These are phyloP conservation scores for Elaeis guineensis DNA, from an alignment of 176 grass and related monocot species.

Conservation along the genomic window DNA sequence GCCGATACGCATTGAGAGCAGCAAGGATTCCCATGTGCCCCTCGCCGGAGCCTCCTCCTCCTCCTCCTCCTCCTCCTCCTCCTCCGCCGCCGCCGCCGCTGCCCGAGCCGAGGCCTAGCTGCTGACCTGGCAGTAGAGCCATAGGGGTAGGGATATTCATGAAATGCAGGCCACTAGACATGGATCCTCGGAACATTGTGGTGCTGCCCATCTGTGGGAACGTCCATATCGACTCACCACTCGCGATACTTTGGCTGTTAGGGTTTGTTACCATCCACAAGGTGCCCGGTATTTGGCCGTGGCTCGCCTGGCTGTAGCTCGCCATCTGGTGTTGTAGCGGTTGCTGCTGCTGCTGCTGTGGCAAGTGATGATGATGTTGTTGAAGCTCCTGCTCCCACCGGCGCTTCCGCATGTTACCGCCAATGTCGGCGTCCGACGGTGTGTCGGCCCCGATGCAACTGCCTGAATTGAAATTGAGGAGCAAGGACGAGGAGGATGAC, in stretches of 20 bases:
- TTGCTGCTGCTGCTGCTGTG: neutral
- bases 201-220: slow-evolving; percentile 16
- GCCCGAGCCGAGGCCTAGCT: slow-evolving; percentile 55
- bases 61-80: slow-evolving; percentile 6
- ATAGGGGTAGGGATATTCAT: slow-evolving; percentile 93
- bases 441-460: slow-evolving; percentile 8
- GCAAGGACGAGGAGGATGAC: slow-evolving; percentile 13
- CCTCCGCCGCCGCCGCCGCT: slow-evolving; percentile 9
- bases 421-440: neutral
- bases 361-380: too few species aligned
- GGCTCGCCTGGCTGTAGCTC: slow-evolving; percentile 19
- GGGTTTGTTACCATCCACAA: slow-evolving; percentile 28
- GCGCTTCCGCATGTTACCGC: slow-evolving; percentile 7
- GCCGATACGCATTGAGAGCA: slow-evolving; percentile 74
- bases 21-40: slow-evolving; percentile 90
- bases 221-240: slow-evolving; percentile 11
- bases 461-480: slow-evolving; percentile 18
- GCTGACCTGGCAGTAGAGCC: slow-evolving; percentile 70
- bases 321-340: slow-evolving; percentile 18
- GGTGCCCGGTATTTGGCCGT: slow-evolving; percentile 1
- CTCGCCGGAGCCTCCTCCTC: slow-evolving; percentile 22
- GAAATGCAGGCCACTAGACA: slow-evolving; percentile 85
- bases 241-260: neutral
- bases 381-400: slow-evolving; percentile 7
- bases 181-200: slow-evolving; percentile 62